A percentile compares a stretch with the other conserved stretches of the same genome.
These are phyloP conservation scores for Aspergillus brasiliensis DNA, from an alignment of 2,329 filamentous ascomycete genomes.

Conservation along the genomic window DNA sequence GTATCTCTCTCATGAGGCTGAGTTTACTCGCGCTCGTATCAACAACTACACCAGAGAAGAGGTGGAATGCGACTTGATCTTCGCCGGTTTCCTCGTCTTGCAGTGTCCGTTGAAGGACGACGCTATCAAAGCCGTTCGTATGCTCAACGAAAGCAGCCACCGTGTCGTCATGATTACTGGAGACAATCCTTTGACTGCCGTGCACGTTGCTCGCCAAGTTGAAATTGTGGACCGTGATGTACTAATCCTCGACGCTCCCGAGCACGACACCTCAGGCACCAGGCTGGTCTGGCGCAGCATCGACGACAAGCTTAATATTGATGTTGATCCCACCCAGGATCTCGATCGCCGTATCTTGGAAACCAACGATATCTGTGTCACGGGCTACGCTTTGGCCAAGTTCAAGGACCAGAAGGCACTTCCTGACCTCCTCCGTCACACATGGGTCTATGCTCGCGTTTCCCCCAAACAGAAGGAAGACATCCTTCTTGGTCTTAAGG, in stretches of 20 bases:
- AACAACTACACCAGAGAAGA: slow-evolving; percentile 94
- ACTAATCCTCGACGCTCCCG: slow-evolving; percentile 90
- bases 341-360: slow-evolving; percentile 79
- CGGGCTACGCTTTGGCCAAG: slow-evolving; percentile 87
- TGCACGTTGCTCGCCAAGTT: slow-evolving; percentile 91
- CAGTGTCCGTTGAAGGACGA: slow-evolving; percentile 97
- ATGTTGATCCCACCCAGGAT: slow-evolving; percentile 79
- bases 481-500: slow-evolving; percentile 93
- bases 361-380: slow-evolving; percentile 90
- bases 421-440: slow-evolving; percentile 76
- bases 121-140: slow-evolving; percentile 87
- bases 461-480: slow-evolving; percentile 99
- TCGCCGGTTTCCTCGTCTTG: slow-evolving; percentile 93
- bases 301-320: slow-evolving; percentile 83
- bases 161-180: slow-evolving; percentile 99
- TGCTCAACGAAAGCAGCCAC: slow-evolving; percentile 98
- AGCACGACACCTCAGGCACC: slow-evolving; percentile 78
- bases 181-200: slow-evolving; percentile 94
- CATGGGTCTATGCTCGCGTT: slow-evolving; percentile 97
- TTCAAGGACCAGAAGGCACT: slow-evolving; percentile 81
- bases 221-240: slow-evolving; percentile 97
- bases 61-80: slow-evolving; percentile 79
- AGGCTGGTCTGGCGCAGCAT: slow-evolving; percentile 92
- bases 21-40: slow-evolving; percentile 80
- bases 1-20: slow-evolving; percentile 77